Evolutionary conservation across 192 early-diverging fungal species (phyloP), one percentile per base, ranked within the genome.

Genomic region (Funneliformis mosseae): DNA sequence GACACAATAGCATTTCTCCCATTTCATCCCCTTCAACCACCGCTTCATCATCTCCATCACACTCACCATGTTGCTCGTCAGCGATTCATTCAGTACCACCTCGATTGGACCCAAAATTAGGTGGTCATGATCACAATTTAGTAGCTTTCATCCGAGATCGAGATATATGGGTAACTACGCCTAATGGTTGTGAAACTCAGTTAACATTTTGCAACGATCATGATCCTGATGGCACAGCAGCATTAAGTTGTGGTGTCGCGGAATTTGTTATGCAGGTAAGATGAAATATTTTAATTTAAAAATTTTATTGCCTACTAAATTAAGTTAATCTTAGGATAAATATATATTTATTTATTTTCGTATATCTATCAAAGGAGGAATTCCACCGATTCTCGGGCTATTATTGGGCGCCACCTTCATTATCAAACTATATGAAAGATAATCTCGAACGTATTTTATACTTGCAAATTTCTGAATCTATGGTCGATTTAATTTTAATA

Each of bases 191-290:
- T 6, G 92, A 93, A 79, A 84, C 81, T 27, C 91, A 89, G 67
- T 83, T 93, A 21, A 92, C 92, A 18, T 88, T 88, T 71, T 89
- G 86, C 72, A 85, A 83, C 64, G 81, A 75, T 14, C 78, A 83
- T 16, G 80, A 85, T 73, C 80, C 81, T 0, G 63, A 48, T 41
- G 46, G 66, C n/a, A 38, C 39, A n/a, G 27, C 63, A 8, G 83
- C 84, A 14, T 81, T 92, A 28, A 84, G 81, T 48, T 90, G 89
- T 80, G 92, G 92, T 21, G 80, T 87, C 33, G 88, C 90, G 10
- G 92, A 93, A 75, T 93, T 91, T 88, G 88, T 93, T 25, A 92
- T 92, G 91, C 92, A 93, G 75, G 84, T 83, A 79, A 64, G 61
- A 43, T 25, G 55, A 62, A 76, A 60, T 50, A 10, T 67, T 50